Evolutionary conservation across 2,329 filamentous ascomycete species (phyloP), one percentile per base, ranked within the genome.

Genomic region (Metarhizium anisopliae): DNA sequence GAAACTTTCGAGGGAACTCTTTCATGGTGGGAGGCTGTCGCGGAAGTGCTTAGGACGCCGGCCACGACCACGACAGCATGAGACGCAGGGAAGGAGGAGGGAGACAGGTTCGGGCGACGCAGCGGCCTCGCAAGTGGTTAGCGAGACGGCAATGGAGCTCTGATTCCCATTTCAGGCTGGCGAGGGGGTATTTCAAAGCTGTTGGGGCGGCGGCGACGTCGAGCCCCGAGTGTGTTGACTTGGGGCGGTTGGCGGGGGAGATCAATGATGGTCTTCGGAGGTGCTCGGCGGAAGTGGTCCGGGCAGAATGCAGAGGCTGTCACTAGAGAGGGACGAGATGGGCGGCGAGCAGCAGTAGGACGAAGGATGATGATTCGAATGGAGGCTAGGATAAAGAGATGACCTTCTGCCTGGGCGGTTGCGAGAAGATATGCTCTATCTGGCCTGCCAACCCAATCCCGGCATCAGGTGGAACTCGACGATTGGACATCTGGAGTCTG

Each of bases 1-100:
- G 82, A 68, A 90, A 85, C 64, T 86, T 84, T 67, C 81, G 84
- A 51, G 78, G 77, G 58, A 80, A 72, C 60, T 76, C 71, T 70
- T 80, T 82, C 76, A 82, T 82, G 66, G 62, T 76, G 66, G 58
- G 20, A 47, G 20, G 29, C 42, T 35, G 52, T 54, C 40, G 29
- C 29, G 51, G 32, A 47, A 43, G 47, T 16, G 35, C 35, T 25
- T 40, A 20, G 6, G 29, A n/a, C 16, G 6, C 49, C 11, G 51
- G 11, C 38, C 8, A 51, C 51, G 40, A 51, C 7, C 47, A 25
- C 36, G 32, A 51, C 29, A 51, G 30, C 7, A 45, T 16, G 30
- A 47, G 35, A 30, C 36, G 40, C 18, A 4, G 20, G 38, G 53
- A 10, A 25, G 38, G 16, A 14, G 18, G 30, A 6, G 4, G 32